These are phyloP conservation scores for Paralagenidium karlingii DNA, from an alignment of 352 stramenopile species.

Conservation along the genomic window DNA sequence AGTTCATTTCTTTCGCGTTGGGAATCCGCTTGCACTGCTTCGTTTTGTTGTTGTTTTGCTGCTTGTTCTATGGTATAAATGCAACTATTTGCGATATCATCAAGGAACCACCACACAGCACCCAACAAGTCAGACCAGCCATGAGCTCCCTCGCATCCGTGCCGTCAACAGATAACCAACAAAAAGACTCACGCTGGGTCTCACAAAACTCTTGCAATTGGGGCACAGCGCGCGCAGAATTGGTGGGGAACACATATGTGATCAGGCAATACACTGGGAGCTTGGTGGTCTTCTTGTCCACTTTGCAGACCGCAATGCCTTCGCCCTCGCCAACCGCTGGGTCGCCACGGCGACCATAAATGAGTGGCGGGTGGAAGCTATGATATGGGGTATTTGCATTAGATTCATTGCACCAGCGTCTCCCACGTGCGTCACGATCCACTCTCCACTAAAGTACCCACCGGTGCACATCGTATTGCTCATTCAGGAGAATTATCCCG, in stretches of 20 bases:
- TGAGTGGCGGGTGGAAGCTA: constrained; percentile 64
- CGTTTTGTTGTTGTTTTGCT: too few relatives aligned
- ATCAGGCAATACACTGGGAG: constrained; percentile 54
- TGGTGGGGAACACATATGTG: constrained; percentile 69
- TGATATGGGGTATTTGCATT: too few relatives aligned
- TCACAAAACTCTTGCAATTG: constrained; percentile 74
- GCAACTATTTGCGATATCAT: too few relatives aligned
- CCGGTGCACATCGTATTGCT: constrained; percentile 79
- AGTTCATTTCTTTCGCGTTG: too few relatives aligned
- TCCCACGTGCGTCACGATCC: background rate
- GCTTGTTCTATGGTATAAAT: too few relatives aligned
- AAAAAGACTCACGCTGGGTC: too few relatives aligned
- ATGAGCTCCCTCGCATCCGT: too few relatives aligned
- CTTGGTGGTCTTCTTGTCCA: constrained; percentile 24
- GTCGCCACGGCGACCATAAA: constrained; percentile 62
- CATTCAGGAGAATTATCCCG: constrained; percentile 51
- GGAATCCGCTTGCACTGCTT: too few relatives aligned
- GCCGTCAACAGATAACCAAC: too few relatives aligned
- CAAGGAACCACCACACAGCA: too few relatives aligned
- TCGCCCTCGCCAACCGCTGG: constrained; percentile 49
- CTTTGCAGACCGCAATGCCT: constrained; percentile 52
- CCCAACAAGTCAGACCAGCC: too few relatives aligned
- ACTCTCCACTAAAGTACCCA: constrained; percentile 7
- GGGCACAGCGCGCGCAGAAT: constrained; percentile 58
- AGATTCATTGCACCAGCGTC: background rate